Conservation (phyloP, 2,329 filamentous ascomycete species). For the Cladophialophora bantiana region DNA sequence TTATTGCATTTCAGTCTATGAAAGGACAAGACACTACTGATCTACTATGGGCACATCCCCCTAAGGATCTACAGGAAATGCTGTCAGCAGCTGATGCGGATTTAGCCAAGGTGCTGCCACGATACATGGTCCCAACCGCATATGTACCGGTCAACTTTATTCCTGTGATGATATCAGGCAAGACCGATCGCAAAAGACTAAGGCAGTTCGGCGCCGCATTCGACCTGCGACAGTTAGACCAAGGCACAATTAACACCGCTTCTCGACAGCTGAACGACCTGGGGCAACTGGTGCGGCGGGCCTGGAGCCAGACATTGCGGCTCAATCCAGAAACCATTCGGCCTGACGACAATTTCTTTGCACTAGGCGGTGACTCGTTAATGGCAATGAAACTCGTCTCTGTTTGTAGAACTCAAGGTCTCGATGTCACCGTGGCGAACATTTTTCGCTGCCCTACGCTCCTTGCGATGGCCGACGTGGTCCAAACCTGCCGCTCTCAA, state of each 20-base stretch:
- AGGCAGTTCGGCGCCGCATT: constrained; percentile 39
- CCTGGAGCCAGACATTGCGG: constrained; percentile 47
- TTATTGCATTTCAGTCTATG: constrained; percentile 42
- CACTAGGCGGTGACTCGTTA: constrained; percentile 45
- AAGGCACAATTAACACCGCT: constrained; percentile 25
- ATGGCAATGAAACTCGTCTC: constrained; percentile 44
- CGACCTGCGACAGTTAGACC: constrained; percentile 45
- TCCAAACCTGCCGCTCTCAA: constrained; percentile 41
- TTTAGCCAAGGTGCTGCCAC: constrained; percentile 42
- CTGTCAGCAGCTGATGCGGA: constrained; percentile 35
- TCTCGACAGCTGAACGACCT: constrained; percentile 17
- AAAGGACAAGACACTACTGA: constrained; percentile 9
- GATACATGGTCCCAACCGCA: constrained; percentile 47
- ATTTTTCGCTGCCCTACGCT: constrained; percentile 51
- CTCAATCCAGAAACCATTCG: constrained; percentile 48
- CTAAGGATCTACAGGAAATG: constrained; percentile 15
- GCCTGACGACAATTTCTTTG: constrained; percentile 45
- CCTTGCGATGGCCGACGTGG: constrained; percentile 54
- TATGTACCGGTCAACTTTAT: constrained; percentile 46
- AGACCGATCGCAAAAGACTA: constrained; percentile 46
- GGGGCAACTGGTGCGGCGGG: constrained; percentile 25
- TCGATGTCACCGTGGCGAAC: constrained; percentile 40
- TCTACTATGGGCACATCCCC: constrained; percentile 11
- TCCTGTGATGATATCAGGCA: constrained; percentile 46
- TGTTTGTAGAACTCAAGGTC: constrained; percentile 32